These are phyloP conservation scores for Cyclotella atomus DNA, from an alignment of 108 stramenopile genomes.

Conservation along the genomic window DNA sequence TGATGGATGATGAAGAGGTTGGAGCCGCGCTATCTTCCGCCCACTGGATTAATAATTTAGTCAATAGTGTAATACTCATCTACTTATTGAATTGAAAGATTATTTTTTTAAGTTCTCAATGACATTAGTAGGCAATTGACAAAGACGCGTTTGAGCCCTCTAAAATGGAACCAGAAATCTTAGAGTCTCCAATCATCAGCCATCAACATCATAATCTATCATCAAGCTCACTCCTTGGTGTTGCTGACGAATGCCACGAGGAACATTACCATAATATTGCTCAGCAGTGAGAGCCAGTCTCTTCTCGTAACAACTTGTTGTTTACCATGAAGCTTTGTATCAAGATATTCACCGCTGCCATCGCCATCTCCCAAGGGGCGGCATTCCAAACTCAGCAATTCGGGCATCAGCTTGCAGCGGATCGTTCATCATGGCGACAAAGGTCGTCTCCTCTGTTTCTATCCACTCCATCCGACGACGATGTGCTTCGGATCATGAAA, in stretches of 20 bases:
- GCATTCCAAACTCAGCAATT: background rate
- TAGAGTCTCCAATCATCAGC: too few species aligned
- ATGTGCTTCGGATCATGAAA: slow-evolving; percentile 56
- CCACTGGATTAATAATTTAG: too few species aligned
- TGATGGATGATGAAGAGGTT: too few species aligned
- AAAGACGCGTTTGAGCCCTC: too few species aligned
- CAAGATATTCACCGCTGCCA: slow-evolving; percentile 9
- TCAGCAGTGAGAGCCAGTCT: background rate
- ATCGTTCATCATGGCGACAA: slow-evolving; percentile 10
- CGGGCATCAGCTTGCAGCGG: background rate
- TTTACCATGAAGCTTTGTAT: slow-evolving; percentile 38
- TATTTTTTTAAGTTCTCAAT: too few species aligned
- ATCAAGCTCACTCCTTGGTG: too few species aligned
- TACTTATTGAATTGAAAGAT: too few species aligned
- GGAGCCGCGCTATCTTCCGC: too few species aligned
- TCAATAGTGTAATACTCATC: too few species aligned
- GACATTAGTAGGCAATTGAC: too few species aligned
- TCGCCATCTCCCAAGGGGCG: slow-evolving; percentile 1
- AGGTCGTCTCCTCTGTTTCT: background rate
- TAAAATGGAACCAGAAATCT: background rate
- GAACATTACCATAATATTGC: background rate
- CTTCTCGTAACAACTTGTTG: background rate
- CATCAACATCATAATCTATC: too few species aligned
- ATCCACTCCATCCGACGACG: slow-evolving; percentile 41
- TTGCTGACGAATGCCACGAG: too few species aligned